Evolutionary conservation across 192 early-diverging fungal species (phyloP).

Genomic region (Piromyces sp.): DNA sequence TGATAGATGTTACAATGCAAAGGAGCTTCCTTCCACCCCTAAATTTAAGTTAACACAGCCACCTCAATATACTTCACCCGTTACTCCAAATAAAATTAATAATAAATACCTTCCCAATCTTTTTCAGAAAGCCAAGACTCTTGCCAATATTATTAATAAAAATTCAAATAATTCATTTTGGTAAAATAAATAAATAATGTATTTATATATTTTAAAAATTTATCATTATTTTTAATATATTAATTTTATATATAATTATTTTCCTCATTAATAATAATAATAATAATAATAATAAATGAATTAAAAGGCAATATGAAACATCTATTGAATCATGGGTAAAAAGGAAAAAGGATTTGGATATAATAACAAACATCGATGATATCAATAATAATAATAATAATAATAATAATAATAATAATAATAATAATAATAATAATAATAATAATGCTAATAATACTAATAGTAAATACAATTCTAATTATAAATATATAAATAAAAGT

Average conservation of each 20-base stretch:
- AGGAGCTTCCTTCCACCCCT: neutral
- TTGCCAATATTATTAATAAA: neutral
- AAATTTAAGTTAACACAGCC: neutral
- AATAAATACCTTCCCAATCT: neutral
- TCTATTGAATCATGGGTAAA: neutral
- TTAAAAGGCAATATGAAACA: neutral
- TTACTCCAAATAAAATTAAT: neutral
- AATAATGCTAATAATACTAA: no score
- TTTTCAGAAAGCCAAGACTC: neutral
- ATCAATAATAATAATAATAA: neutral
- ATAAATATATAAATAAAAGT: no score
- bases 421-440: neutral
- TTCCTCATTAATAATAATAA: no score
- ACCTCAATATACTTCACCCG: neutral
- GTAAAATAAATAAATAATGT: no score
- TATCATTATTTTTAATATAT: no score
- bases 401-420: neutral
- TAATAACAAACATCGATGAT: neutral
- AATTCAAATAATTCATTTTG: neutral
- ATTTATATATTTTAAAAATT: no score
- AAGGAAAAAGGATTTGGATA: neutral
- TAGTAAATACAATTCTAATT: no score
- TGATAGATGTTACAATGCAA: neutral
- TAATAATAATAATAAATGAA: no score
- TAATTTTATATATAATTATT: no score